Evolutionary conservation across 306 rosid genomes (phyloP), one percentile per base, ranked within the genome.

Genomic region (Spatholobus suberectus): DNA sequence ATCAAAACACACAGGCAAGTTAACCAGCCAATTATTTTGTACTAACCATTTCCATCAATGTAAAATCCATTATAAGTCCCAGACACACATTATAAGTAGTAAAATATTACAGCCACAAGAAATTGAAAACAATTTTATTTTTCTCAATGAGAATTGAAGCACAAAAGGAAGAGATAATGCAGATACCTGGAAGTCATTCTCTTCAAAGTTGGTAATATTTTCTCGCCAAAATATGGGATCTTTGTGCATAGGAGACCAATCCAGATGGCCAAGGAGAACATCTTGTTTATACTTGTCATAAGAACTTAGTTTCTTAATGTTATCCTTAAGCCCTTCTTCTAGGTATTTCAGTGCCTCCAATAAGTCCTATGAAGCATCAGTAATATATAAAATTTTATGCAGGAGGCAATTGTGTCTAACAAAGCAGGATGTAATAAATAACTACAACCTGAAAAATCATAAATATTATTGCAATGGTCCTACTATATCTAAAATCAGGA

Each of bases 211-310:
- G 52, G 86, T 82, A 61, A 93, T 85, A 82, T 95, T 95, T 49
- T 95, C 98, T 15, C 95, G 97, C 98, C 98, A 95, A 86, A 95
- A 95, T 41, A 82, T 75, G 59, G 90, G 85, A 88, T 93, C 97
- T 84, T 95, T 95, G 90, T 95, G 98, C 98, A 93, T 91, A 32
- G 97, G 95, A 86, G 98, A 91, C 98, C 98, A 95, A 73, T 93
- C 98, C 88, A 93, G 94, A 85, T 93, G 94, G 80, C 95, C 97
- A 40, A 90, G 93, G 80, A 93, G 95, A 77, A 90, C 95, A 87
- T 90, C 98, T 89, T 95, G 98, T 90, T 93, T 95, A 68, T 95
- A 95, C 85, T 85, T 89, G 49, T 95, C 98, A 76, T 85, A 95
- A 61, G 98, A 95, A 84, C 98, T 93, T 73, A 95, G 82, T 80